A percentile compares a stretch with the other conserved stretches of the same genome.
Conservation (phyloP, 805 yeast genomes). For the Yueomyces sinensis region DNA sequence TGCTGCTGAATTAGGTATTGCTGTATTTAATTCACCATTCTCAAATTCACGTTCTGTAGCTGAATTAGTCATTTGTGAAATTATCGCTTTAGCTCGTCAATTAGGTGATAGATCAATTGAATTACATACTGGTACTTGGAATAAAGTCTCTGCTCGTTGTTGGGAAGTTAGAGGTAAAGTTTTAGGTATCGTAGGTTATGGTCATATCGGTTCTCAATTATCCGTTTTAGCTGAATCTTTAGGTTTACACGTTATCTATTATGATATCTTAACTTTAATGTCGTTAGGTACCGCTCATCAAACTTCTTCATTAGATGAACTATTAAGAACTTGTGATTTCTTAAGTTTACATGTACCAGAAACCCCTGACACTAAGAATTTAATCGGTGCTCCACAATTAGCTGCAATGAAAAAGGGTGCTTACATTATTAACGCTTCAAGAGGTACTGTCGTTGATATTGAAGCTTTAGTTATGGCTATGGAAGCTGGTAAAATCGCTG, state of each 20-base stretch:
- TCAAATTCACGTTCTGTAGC: conserved; percentile 98
- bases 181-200: conserved; percentile 92
- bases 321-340: conserved; percentile 72
- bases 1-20: conserved; percentile 88
- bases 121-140: conserved; percentile 95
- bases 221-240: conserved; percentile 93
- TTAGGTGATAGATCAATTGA: conserved; percentile 93
- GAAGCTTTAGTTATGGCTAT: conserved; percentile 86
- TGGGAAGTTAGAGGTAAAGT: conserved; percentile 99
- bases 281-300: conserved; percentile 93
- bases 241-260: conserved; percentile 94
- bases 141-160: conserved; percentile 86
- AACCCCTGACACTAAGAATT: conserved; percentile 78
- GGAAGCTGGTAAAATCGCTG: conserved; percentile 88
- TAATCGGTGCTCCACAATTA: conserved; percentile 81
- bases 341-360: conserved; percentile 92
- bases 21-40: conserved; percentile 97
- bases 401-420: conserved; percentile 95
- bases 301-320: conserved; percentile 71
- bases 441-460: conserved; percentile 96
- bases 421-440: conserved; percentile 86
- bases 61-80: conserved; percentile 90
- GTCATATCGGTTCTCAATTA: conserved; percentile 96
- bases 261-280: conserved; percentile 89
- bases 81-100: conserved; percentile 90